Base-by-base conservation (phyloP, 495 filamentous ascomycete species). In the Daldinia caldariorum region DNA sequence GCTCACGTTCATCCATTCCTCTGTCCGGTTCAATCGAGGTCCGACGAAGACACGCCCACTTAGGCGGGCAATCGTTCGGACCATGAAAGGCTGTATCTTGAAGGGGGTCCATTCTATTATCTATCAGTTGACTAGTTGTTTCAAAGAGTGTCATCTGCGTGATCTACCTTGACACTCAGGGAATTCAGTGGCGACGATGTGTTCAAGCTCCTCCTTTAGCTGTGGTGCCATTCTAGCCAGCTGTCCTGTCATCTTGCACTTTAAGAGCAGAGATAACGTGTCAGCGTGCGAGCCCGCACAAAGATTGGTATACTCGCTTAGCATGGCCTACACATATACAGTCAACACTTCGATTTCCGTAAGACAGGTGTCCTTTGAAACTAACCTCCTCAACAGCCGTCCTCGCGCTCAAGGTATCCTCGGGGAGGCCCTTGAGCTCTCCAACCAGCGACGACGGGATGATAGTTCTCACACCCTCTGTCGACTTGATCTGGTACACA, bases 401-500 rank as follows among this genome's bases (percentile, higher is more conserved):
- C 54, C 73, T 79, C 5, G 76, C 74, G 38, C 78, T 79, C 10
- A 79, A 61, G 22, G 65, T 75, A 43, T 79, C 76, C 22, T 81
- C 79, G 4, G 79, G 79, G 18, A 81, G 65, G 20, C 77, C 76
- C 64, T 80, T 81, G 22, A 81, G 63, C 71, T 81, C 79, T 10
- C 72, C 70, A 10, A 79, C 69, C 39, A 78, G 66, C 29, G 73
- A 74, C 7, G 77, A 63, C 16, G 78, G 79, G 32, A 80, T 74
- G 51, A 79, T 72, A 38, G 75, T 74, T 50, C 79, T 76, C 39
- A 74, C 61, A 22, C 79, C 79, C 65, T 81, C 78, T 31, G 78
- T 81, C 7, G 77, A 74, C 69, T 74, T 80, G 66, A 81, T 77
- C 55, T 78, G 73, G 35, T 79, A 81, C 6, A 76, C 74, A n/a